Percentiles rank a stretch among this genome's conserved stretches.
phyloP scores from a whole-genome alignment of 23 red algal genomes.

The Gracilaria gracilis region DNA sequence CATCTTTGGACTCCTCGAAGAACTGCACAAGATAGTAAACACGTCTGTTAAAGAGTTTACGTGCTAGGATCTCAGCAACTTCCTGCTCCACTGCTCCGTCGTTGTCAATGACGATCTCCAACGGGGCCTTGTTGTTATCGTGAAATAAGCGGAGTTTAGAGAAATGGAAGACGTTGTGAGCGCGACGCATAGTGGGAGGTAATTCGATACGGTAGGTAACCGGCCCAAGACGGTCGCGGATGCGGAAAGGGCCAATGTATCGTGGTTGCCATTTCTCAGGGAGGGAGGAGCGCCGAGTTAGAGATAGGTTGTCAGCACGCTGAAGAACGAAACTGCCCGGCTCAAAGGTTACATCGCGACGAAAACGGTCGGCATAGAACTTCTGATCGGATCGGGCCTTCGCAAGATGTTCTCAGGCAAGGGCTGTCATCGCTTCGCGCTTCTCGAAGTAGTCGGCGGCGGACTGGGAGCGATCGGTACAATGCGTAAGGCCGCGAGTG shows the following conservation, averaged over 20 bases:
- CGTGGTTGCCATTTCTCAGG: conserved; percentile 17
- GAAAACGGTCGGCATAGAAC: conserved; percentile 4
- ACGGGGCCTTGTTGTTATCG: conserved; percentile 3
- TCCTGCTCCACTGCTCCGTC: not conserved
- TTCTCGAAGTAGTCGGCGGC: not conserved
- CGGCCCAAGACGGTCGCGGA: not conserved
- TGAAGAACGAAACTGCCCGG: conserved; percentile 4
- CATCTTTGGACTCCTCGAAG: too few relatives aligned
- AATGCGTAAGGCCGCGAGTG: not conserved
- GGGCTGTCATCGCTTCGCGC: not conserved
- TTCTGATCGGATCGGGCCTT: not conserved
- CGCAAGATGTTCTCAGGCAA: conserved; percentile 8
- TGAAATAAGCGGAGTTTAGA: not conserved
- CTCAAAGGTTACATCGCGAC: not conserved
- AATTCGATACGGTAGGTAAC: conserved; percentile 4
- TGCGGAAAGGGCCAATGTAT: not conserved
- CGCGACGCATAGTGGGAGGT: not conserved
- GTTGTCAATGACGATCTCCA: not conserved
- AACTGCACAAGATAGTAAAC: too few relatives aligned
- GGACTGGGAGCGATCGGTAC: too few relatives aligned
- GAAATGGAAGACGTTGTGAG: conserved; percentile 17
- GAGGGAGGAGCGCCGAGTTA: not conserved
- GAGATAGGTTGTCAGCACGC: not conserved
- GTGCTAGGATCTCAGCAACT: too few relatives aligned
- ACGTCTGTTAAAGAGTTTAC: too few relatives aligned